Evolutionary conservation across 192 early-diverging fungal genomes (phyloP).

Genomic region (Linnemannia hyalina): DNA sequence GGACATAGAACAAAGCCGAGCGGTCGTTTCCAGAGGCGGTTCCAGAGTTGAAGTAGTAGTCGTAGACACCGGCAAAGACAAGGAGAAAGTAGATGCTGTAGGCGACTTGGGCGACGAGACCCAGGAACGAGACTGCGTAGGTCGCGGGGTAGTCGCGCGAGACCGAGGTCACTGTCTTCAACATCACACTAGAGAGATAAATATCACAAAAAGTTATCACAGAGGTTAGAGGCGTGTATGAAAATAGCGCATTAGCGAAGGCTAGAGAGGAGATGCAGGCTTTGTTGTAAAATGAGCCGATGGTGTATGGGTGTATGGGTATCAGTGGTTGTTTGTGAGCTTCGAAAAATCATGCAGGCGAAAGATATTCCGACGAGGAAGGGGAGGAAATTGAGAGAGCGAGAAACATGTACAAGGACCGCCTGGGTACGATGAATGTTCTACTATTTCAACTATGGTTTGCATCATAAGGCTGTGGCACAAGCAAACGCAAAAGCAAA

Average conservation of each 20-base stretch:
- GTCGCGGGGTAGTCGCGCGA: conserved; percentile 78
- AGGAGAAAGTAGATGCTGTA: conserved; percentile 73
- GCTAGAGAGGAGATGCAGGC: not conserved
- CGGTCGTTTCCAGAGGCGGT: conserved; percentile 51
- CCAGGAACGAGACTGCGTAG: conserved; percentile 72
- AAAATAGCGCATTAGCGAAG: conserved; percentile 17
- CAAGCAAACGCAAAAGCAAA: not conserved
- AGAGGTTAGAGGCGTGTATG: not conserved
- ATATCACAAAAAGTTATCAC: conserved; percentile 23
- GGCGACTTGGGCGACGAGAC: conserved; percentile 69
- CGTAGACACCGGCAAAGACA: conserved; percentile 71
- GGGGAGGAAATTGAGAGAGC: not conserved
- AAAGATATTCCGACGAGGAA: conserved; percentile 24
- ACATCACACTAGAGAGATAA: conserved; percentile 59
- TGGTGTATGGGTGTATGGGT: not conserved
- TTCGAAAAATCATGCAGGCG: not conserved
- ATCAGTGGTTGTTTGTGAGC: not conserved
- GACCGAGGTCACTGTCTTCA: conserved; percentile 78
- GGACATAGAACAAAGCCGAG: conserved; percentile 57
- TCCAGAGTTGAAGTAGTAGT: conserved; percentile 37
- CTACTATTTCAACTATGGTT: not conserved
- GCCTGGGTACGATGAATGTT: no score
- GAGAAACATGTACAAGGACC: not conserved
- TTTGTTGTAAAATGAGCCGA: not conserved
- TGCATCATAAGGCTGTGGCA: not conserved